Evolutionary conservation across 78 protist species (phyloP), one percentile per base, ranked within the genome.

Genomic region (Creolimax fragrantissima): DNA sequence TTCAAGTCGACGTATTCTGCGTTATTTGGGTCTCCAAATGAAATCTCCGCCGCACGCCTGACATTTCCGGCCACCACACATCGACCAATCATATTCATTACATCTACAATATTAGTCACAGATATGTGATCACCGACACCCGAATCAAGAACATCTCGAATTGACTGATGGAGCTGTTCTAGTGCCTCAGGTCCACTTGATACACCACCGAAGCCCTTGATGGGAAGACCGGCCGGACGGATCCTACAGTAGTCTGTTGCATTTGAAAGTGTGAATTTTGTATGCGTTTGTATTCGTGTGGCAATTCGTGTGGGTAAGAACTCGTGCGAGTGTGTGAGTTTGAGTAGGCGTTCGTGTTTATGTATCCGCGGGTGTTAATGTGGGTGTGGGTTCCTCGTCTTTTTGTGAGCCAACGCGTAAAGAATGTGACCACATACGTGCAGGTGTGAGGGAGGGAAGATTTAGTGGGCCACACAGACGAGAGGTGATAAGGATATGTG

Each of bases 41-140:
- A 95, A 91, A 97, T 96, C 83, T 97, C 97, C 2, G 98, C 98
- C 5, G 95, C 91, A 42, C 84, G 95, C 36, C 97, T 84, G 47
- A 94, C 97, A 35, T 95, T 96, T n/a, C 98, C 98, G 1, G 97
- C 81, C 5, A 97, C 96, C 6, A 96, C 96, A 83, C 98, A 97
- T 44, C 42, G 43, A 36, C 98, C 98, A 39, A 97, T 96, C 44
- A 93, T 7, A 58, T 97, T 97, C 98, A 97, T 96, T n/a, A 97
- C 35, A 83, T 97, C 98, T 0, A 96, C 97, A 2, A 97, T 95
- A 5, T 43, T 74, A 2, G 96, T 96, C 32, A 67, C 3, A 3
- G 94, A 11, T 32, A 96, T n/a, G 4, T 45, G 41, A 36, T 89
- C 37, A n/a, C 95, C 96, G n/a, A 41, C 42, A 3, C 5, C 36